Base-by-base conservation (phyloP, 2,329 filamentous ascomycete species). In the Diaporthe sp. region DNA sequence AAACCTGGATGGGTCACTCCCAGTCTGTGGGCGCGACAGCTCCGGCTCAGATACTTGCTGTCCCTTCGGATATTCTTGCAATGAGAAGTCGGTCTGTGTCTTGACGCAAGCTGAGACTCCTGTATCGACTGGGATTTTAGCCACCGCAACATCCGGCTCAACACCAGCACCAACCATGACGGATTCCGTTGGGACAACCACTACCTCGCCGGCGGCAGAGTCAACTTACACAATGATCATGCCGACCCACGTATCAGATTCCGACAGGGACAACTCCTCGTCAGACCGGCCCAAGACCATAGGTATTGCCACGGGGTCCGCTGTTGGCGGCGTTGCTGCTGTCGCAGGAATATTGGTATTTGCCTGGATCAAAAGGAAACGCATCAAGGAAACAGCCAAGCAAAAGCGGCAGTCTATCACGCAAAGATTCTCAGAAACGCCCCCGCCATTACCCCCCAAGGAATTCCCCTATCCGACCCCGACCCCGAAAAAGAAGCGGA, bases 61-160 rank as follows among this genome's bases (percentile, higher is more conserved):
- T 49, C 75, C 75, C 12, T 76, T 76, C n/a, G 75, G 75, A 22
- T 76, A 76, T n/a, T 39, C 61, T 37, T 76, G 75, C 57, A 75
- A 72, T 22, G 70, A 34, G 22, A 28, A 25, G 9, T 65, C 73
- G 28, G 31, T 65, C 37, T 76, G 75, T 34, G 62, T 62, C 60
- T 19, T 61, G 10, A 57, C 62, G 2, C 51, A 70, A 10, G 31
- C 39, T 25, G 61, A 70, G 37, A 72, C 73, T 17, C 73, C 71
- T n/a, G 53, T 71, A 4, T 73, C 71, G 46, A 65, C 71, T 17
- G 71, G 71, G 5, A 37, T 46, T 46, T 44, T 65, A 22, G 60
- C 71, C 2, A 75, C 73, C 8, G 75, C 73, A 28, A 72, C 75
- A 15, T 73, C 73, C 17, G 3, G 49, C 15, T 10, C 39, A 13